Base-by-base conservation (phyloP, 2,329 filamentous ascomycete genomes). In the Colletotrichum sp. region DNA sequence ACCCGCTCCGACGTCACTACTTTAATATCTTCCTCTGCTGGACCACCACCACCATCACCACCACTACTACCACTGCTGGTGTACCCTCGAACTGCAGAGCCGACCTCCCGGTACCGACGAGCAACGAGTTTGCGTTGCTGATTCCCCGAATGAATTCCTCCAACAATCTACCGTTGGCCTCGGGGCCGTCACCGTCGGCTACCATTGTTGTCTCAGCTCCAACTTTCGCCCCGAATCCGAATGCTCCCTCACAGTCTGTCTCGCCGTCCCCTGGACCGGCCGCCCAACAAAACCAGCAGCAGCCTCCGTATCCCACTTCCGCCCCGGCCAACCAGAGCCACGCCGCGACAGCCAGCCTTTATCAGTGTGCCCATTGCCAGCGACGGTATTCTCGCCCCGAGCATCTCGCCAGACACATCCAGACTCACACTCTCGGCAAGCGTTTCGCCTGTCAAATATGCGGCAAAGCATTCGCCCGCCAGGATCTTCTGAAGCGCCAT, bases 401-500 rank as follows among this genome's bases (percentile, higher is more conserved):
- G 79, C 89, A 90, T 78, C 86, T 90, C 13, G 88, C 89, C 70
- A 83, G 88, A 30, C 88, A 90, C 78, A 87, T 89, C 48, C 87
- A 88, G 77, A 88, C 87, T 4, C 88, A 90, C 77, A 89, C 87
- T 4, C 83, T 89, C 8, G 88, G 88, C 7, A 87, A 89, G 66
- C 86, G 88, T 34, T 90, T 90, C 78, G 80, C 83, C 21, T 89
- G 88, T 77, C 83, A 87, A 52, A 83, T 90, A 71, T 90, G 89
- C 77, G 86, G 88, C 71, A 91, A 90, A 79, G 87, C 87, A 7
- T 91, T 90, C 80, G 88, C 88, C 12, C 85, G 89, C 24, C 89
- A 89, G 72, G 89, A 91, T 79, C 84, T 91, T 13, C 83, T 90
- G 68, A 89, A 89, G 77, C 86, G 89, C 16, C 89, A 91, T 78